Base-by-base conservation (phyloP, 305 asterid species). In the Solanum hybrid region DNA sequence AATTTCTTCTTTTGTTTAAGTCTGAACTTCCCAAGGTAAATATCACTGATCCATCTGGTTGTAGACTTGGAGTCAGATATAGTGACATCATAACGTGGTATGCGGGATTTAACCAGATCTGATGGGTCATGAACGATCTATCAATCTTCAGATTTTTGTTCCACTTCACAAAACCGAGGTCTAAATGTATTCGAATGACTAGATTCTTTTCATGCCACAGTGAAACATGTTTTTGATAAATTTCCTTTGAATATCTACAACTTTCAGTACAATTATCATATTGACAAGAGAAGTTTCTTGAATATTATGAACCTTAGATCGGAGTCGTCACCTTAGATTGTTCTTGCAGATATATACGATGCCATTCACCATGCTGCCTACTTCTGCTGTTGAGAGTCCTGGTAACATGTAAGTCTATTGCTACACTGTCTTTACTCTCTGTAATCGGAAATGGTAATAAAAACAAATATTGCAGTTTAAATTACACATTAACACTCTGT, bases 321-420 rank as follows among this genome's bases (percentile, higher is more conserved):
- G 20, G 26, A 82, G 22, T 39, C 3, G 9, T 82, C 87, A 82
- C 72, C 87, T 82, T 41, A 15, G 6, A 22, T 75, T 88, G 73
- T 86, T 29, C 51, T 51, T 89, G 95, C 95, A 96, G 98, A 94
- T 95, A 78, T 93, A 92, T 89, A 94, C 97, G 39, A 90, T 90
- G 89, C 98, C 98, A 41, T 95, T 96, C 78, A 92, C 92, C 33
- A 24, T 94, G 94, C 95, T 96, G 86, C 98, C 98, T n/a, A 75
- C 92, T 89, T 94, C 98, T 75, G 96, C 98, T 78, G 96, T 96
- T 37, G 98, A 96, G 90, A 90, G 82, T 87, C 98, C 97, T 3
- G 98, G 98, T 77, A 96, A 95, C 87, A 12, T 95, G 97, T 93
- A 93, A 94, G 98, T 91, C 80, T 91, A 73, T 68, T 57, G 79